Evolutionary conservation across 495 filamentous ascomycete genomes (phyloP).

Genomic region (Immersiella caudata): DNA sequence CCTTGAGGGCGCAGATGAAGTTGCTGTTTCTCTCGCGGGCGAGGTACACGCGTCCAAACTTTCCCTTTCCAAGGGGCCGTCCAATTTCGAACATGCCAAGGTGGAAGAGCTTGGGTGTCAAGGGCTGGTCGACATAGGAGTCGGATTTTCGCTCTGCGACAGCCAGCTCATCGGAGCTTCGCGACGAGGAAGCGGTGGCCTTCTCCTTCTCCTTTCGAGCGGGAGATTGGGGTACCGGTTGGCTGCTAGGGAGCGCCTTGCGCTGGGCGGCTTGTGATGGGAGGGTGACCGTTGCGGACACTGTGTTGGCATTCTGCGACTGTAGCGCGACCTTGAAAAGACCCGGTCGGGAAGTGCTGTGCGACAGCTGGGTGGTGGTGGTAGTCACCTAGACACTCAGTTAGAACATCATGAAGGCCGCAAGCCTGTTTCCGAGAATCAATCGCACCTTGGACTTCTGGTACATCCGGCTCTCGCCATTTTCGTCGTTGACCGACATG

Average conservation of each 20-base stretch:
- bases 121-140: constrained; percentile 60
- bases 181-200: constrained; percentile 19
- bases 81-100: constrained; percentile 99
- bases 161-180: constrained; percentile 52
- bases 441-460: constrained; percentile 69
- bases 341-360: constrained; percentile 66
- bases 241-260: constrained; percentile 28
- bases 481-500: constrained; percentile 80
- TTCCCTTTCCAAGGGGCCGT: constrained; percentile 92
- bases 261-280: constrained; percentile 68
- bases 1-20: constrained; percentile 96
- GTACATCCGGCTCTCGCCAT: constrained; percentile 55
- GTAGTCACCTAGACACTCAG: constrained; percentile 48
- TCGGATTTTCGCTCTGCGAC: constrained; percentile 55
- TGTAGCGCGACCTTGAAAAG: constrained; percentile 82
- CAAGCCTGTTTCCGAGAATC: not conserved
- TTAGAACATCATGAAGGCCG: constrained; percentile 32
- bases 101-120: constrained; percentile 73
- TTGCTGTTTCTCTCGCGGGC: constrained; percentile 85
- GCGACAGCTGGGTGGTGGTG: constrained; percentile 59
- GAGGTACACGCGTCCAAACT: constrained; percentile 95
- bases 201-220: constrained; percentile 36
- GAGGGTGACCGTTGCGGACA: constrained; percentile 62
- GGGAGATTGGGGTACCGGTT: constrained; percentile 41
- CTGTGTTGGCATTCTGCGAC: constrained; percentile 59